Evolutionary conservation across 202 grass and related monocot species (phyloP), one percentile per base, ranked within the genome.

Genomic region (Cymbopogon flexuosus): DNA sequence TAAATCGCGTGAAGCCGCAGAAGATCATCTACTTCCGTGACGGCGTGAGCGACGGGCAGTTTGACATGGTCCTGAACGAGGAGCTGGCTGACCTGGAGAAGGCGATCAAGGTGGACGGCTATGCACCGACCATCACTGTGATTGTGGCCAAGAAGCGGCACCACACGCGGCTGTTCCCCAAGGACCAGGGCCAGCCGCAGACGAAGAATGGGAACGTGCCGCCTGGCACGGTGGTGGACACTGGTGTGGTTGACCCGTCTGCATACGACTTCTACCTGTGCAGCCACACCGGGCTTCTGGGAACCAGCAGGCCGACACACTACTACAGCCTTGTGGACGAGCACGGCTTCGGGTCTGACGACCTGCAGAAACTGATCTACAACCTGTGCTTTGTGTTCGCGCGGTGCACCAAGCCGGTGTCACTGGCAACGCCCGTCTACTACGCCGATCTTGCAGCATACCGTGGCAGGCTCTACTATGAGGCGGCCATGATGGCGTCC

Each of bases 21-120:
- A 88, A 10, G 57, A 93, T 93, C 85, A 58, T 93, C 62, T 93
- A 90, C 91, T 93, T 93, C 73, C 87, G 87, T 1, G 91, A 93
- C 45, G 91, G 91, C 10, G 91, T 93, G 46, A 88, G 91, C 29
- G 87, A 90, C 35, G 88, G 87, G 2, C 91, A 90, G 83, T 93
- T 93, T 14, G 87, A 83, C 5, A 93, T 93, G 91, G 91, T 93
- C 29, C 82, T 93, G 8, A 88, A 91, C 31, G 71, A 93, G 71
- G 91, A 90, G 79, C 77, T 93, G 45, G 70, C 59, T 0, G 84
- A 93, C 69, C 73, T 93, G 62, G 68, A 77, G 81, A 73, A 68
- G 43, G 41, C 36, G 16, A 85, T 90, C 70, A 73, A 83, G 76
- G 76, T 64, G 51, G 41, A 73, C 2, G 62, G 59, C 23, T 90